Percentiles rank a stretch among this genome's conserved stretches.
These are phyloP conservation scores for Kazachstania africana DNA, from an alignment of 805 yeast genomes.

Conservation along the genomic window DNA sequence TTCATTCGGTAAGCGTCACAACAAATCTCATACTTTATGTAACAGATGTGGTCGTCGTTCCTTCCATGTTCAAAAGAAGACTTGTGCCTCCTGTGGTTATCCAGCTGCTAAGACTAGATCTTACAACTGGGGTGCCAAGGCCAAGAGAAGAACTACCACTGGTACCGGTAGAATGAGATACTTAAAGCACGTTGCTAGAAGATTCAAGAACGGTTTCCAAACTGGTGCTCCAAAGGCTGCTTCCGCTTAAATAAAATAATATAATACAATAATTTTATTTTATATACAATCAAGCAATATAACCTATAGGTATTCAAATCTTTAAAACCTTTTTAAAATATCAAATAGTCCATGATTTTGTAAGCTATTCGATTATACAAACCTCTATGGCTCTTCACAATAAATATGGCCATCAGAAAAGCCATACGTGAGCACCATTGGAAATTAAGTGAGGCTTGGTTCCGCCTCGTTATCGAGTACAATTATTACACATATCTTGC, in stretches of 20 bases:
- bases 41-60: conserved; percentile 98
- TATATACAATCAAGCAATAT: not conserved
- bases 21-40: conserved; percentile 98
- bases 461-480: too few relatives aligned
- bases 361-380: too few relatives aligned
- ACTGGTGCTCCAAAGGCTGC: conserved; percentile 45
- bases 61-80: conserved; percentile 98
- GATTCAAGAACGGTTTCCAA: conserved; percentile 98
- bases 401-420: too few relatives aligned
- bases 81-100: conserved; percentile 98
- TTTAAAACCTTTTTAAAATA: not conserved
- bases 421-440: too few relatives aligned
- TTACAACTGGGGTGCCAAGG: conserved; percentile 98
- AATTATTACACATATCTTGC: too few relatives aligned
- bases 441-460: too few relatives aligned
- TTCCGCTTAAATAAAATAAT: conserved; percentile 36
- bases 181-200: conserved; percentile 93
- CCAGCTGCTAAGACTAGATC: conserved; percentile 98
- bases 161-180: conserved; percentile 99
- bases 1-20: conserved; percentile 99
- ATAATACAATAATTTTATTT: not conserved
- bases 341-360: too few relatives aligned
- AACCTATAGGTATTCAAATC: not conserved
- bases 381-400: too few relatives aligned
- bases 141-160: conserved; percentile 98